Evolutionary conservation across 2,329 filamentous ascomycete species (phyloP).

Genomic region (Stagonosporopsis vannaccii): DNA sequence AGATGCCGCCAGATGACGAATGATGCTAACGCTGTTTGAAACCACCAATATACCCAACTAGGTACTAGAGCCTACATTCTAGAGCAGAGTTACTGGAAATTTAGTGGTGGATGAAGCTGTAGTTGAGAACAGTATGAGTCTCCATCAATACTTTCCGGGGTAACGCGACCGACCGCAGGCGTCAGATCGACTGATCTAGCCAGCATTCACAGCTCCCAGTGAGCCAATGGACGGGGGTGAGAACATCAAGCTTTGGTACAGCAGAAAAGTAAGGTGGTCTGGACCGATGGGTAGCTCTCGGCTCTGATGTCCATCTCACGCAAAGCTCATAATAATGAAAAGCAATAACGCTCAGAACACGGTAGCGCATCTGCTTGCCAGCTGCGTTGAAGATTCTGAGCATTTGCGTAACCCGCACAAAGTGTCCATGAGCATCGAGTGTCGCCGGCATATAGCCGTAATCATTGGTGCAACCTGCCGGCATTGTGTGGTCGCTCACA

Average conservation of each 20-base stretch:
- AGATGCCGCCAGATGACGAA: slow-evolving; percentile 95
- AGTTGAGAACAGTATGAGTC: no score
- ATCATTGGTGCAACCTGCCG: not conserved
- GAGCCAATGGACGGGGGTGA: no score
- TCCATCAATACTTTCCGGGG: no score
- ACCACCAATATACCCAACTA: not conserved
- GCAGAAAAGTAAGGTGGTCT: no score
- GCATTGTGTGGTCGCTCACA: not conserved
- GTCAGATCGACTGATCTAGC: no score
- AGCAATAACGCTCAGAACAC: no score
- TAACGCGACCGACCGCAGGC: no score
- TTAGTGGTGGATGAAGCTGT: not conserved
- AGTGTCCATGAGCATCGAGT: slow-evolving; percentile 1
- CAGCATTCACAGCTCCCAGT: no score
- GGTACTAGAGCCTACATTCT: not conserved
- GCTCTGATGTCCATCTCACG: no score
- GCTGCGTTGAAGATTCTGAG: not conserved
- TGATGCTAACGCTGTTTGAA: slow-evolving; percentile 55
- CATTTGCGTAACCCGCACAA: not conserved
- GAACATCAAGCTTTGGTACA: no score
- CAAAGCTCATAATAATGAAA: no score
- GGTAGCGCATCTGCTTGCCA: not conserved
- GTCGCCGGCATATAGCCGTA: not conserved
- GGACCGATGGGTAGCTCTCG: no score
- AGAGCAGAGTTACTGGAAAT: not conserved